Base-by-base conservation (phyloP, 2,329 filamentous ascomycete species). In the Arthrobotrys pseudoclavata region DNA sequence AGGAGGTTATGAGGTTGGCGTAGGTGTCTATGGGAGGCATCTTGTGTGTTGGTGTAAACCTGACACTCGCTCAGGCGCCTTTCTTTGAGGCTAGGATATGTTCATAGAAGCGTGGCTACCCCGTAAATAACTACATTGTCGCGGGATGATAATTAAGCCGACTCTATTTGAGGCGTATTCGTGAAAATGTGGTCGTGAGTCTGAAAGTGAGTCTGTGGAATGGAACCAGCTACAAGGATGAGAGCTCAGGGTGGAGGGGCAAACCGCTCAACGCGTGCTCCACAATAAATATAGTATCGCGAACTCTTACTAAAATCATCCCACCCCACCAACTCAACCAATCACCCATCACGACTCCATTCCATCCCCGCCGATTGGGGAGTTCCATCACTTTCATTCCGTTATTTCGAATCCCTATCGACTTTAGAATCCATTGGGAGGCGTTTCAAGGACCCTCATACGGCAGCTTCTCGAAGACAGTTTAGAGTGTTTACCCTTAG, bases 1-100 rank as follows among this genome's bases (percentile, higher is more conserved):
- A 94, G 63, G 90, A 88, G 71, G 86, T 85, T 79, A 94, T 87
- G 80, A 94, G 88, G 64, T 76, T 76, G 66, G 72, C 66, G 37
- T 76, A 76, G 34, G 57, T 76, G 66, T 76, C 72, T 42, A 76
- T 76, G n/a, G 63, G 48, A 7, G 62, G 53, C 34, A 52, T 57
- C 18, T 52, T 61, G 31, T 22, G 10, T 31, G 12, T 50, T 50
- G 47, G 24, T 53, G 50, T 10, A 18, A 29, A 37, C 52, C 52
- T 22, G 18, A 15, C 52, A 7, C 52, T 57, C 29, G 18, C 15
- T 22, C 18, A 22, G 18, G 9, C n/a, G 26, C 50, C 48, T 15
- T 52, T 13, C n/a, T 31, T 37, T 10, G 52, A 53, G 22, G 50
- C 50, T 10, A 20, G 5, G 22, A 57, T 29, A 37, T 2, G 18